Evolutionary conservation across 2,329 filamentous ascomycete species (phyloP), one percentile per base, ranked within the genome.

Genomic region (Penicillium sp.): DNA sequence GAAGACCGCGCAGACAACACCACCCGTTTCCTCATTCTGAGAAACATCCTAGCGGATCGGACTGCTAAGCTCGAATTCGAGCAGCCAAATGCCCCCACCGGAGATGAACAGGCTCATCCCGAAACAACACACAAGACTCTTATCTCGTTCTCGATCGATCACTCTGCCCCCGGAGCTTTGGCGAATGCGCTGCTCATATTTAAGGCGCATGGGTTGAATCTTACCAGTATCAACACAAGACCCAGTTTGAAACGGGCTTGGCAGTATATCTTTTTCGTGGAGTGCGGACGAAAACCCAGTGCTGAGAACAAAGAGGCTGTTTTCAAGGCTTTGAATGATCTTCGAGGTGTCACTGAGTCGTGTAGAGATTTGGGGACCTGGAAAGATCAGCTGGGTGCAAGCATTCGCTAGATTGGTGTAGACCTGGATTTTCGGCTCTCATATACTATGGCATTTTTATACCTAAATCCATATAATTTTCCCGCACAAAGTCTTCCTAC

Each of bases 191-290:
- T 97, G 52, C 82, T 86, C 44, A 89, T 90, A 49, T 97, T 97
- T 75, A 85, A 86, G 57, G 78, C 77, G 7, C 80, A 84, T 60
- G 80, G 81, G 4, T 79, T 97, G 51, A 96, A 97, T 68, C 76
- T 97, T 60, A 97, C 92, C 24, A 93, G 88, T 69, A 96, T 97
- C 71, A 92, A 91, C 68, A 91, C 89, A 59, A 77, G 93, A 58
- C 93, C 93, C 4, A 91, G 89, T 63, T 82, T 89, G 49, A 77
- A 82, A 32, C 75, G 78, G 60, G 84, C 88, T 17, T 97, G 96
- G 84, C 86, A 95, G 69, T 97, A 97, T 74, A 83, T 97, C 30
- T 97, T 97, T 75, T 92, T 97, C 68, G 86, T 97, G 24, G 93
- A 97, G 77, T 91, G 96, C 63, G 83, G 88, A 68, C 87, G 88